Base-by-base conservation (phyloP, 495 filamentous ascomycete genomes). In the Daldinia loculata region DNA sequence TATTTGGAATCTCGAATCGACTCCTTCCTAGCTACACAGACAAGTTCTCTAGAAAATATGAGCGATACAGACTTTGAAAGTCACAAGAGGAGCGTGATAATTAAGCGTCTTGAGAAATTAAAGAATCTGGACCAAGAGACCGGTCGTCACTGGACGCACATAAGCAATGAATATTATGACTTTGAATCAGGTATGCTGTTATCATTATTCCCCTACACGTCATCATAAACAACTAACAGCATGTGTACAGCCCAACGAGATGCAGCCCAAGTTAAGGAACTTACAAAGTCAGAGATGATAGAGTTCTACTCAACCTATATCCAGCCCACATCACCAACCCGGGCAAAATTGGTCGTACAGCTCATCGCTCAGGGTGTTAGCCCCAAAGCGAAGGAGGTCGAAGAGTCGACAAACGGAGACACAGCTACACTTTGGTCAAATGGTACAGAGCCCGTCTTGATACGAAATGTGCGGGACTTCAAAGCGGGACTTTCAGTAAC, bases 41-140 rank as follows among this genome's bases (percentile, higher is more conserved):
- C 83, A 29, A 80, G 84, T 38, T 86, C 79, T 7, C 81, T 99
- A 26, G 83, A 89, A 61, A 83, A 89, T 24, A 97, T 98, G 93
- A 84, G 85, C 19, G 88, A 93, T 24, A 85, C 90, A 3, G 93
- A 97, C 17, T 98, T 99, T 72, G 93, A 97, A 76, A 89, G 86
- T 32, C 92, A 98, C 80, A 97, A 97, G 81, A 87, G 92, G 50
- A 96, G 93, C 75, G 82, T 98, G 48, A 91, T 98, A 75, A 93
- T 91, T 69, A 94, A 93, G 83, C 83, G 92, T 15, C 83, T 96
- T 27, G 96, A 99, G 82, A 96, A 94, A 79, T 80, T 96, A 72
- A 98, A 98, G 85, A 97, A 96, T 74, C 81, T 99, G 67, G 84
- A 87, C 55, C 93, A 95, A 58, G 95, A 99, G 81, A 93, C 88